A percentile compares a stretch with the other conserved stretches of the same genome.
phyloP scores from a whole-genome alignment of 345 rosid genomes.

The Pseudoturritis turrita region DNA sequence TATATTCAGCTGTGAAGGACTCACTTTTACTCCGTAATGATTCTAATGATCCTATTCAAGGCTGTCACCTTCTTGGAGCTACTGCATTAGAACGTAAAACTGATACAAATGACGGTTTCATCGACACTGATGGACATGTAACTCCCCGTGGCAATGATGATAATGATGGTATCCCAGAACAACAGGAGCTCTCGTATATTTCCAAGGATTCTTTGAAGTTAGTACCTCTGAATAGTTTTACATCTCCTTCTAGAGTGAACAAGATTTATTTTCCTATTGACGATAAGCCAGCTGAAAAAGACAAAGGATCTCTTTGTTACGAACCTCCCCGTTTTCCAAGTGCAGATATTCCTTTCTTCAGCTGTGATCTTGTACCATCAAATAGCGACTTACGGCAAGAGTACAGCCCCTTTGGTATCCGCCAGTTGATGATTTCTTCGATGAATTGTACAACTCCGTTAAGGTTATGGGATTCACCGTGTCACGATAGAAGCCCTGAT shows the following conservation, averaged over 20 bases:
- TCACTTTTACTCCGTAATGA: slow-evolving; percentile 28
- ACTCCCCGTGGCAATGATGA: slow-evolving; percentile 43
- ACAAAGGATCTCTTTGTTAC: slow-evolving; percentile 74
- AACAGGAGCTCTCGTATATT: slow-evolving; percentile 47
- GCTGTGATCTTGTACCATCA: slow-evolving; percentile 90
- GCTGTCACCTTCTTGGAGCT: slow-evolving; percentile 37
- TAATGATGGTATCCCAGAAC: slow-evolving; percentile 29
- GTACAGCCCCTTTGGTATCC: slow-evolving; percentile 96
- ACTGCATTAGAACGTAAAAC: slow-evolving; percentile 43
- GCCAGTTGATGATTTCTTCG: slow-evolving; percentile 90
- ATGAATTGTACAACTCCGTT: slow-evolving; percentile 80
- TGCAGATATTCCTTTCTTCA: slow-evolving; percentile 87
- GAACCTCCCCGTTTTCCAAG: slow-evolving; percentile 99
- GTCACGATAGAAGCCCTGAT: slow-evolving; percentile 66
- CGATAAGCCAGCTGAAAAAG: slow-evolving; percentile 43
- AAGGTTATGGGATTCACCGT: slow-evolving; percentile 89
- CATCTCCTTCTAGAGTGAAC: slow-evolving; percentile 35
- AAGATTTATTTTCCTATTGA: slow-evolving; percentile 32
- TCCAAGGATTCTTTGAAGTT: slow-evolving; percentile 54
- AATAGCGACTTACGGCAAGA: slow-evolving; percentile 80
- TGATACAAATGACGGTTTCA: slow-evolving; percentile 41
- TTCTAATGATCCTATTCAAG: slow-evolving; percentile 37
- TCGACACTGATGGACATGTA: slow-evolving; percentile 39
- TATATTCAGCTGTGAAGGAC: slow-evolving; percentile 34
- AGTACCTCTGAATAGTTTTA: slow-evolving; percentile 56